Evolutionary conservation across 352 stramenopile species (phyloP), one percentile per base, ranked within the genome.

Genomic region (Plasmopara muralis): DNA sequence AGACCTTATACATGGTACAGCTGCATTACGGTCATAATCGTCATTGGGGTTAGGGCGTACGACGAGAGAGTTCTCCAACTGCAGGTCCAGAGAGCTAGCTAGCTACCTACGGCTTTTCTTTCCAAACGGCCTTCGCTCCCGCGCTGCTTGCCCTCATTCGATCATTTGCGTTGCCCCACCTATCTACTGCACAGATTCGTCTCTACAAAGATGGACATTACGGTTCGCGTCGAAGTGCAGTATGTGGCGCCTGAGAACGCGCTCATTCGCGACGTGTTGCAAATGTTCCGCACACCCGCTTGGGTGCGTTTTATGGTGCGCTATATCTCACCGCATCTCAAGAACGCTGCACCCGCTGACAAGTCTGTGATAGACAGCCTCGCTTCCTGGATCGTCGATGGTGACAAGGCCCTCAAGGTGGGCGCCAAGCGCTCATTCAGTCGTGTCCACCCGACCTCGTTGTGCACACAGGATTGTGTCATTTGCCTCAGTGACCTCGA

Each of bases 401-500:
- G 25, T 35, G 51, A 41, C 15, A 49, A 25, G 16, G 43, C 15
- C 31, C 15, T 14, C 33, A 41, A 43, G 30, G 16, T 30, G 9
- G 44, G 51, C n/a, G n/a, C 50, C 38, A 72, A 72, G 53, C 50
- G 58, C 50, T 28, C 57, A 12, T 57, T 66, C n/a, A 56, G 77
- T 50, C 52, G 53, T 58, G 47, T 64, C 16, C 58, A 77, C 42
- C 16, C 46, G 12, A 40, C 13, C 28, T 52, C 55, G 2, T 10
- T 29, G 3, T 49, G 28, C 39, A 48, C 45, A 29, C 58, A 80
- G 44, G 68, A 83, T 43, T 72, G 92, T 63, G 85, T 92, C 6
- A 96, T 98, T 53, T 98, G 94, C 69, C 81, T 98, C 31, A 88
- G 74, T 46, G 87, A 96, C 40, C 88, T 74, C 0, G 31, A 68